A percentile compares a stretch with the other conserved stretches of the same genome.
Conservation (phyloP, 768 basidiomycete species). For the Coprinellus micaceus region DNA sequence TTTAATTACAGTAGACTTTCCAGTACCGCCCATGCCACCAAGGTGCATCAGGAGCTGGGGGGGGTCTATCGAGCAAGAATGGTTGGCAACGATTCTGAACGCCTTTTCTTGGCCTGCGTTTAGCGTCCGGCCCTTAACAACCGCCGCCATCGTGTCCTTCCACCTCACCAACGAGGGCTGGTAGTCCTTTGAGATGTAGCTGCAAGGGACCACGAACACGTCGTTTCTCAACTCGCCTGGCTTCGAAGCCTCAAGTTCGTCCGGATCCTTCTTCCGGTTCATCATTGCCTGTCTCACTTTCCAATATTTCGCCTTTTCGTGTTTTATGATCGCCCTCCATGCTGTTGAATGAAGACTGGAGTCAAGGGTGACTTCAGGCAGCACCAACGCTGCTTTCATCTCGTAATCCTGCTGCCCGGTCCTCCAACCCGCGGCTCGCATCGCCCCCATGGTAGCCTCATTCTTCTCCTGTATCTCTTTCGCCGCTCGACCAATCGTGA, state of each 20-base stretch:
- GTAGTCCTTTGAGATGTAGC: conserved; percentile 11
- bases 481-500: neutral
- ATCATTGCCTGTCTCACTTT: neutral
- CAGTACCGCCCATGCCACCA: conserved; percentile 32
- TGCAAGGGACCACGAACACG: neutral
- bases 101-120: conserved; percentile 25
- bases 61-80: conserved; percentile 9
- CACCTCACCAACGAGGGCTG: neutral
- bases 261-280: neutral
- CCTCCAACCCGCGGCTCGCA: neutral
- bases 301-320: neutral
- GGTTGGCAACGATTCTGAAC: conserved; percentile 28
- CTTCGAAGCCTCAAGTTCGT: neutral
- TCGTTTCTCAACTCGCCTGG: neutral
- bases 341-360: too few species aligned
- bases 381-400: too few species aligned
- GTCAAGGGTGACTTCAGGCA: too few species aligned
- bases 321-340: too few species aligned
- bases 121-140: neutral
- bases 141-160: neutral
- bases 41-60: conserved; percentile 30
- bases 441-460: neutral
- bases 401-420: too few species aligned
- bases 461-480: neutral
- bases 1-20: conserved; percentile 20